Base-by-base conservation (phyloP, 2,329 filamentous ascomycete species). In the Botrytis paeoniae region DNA sequence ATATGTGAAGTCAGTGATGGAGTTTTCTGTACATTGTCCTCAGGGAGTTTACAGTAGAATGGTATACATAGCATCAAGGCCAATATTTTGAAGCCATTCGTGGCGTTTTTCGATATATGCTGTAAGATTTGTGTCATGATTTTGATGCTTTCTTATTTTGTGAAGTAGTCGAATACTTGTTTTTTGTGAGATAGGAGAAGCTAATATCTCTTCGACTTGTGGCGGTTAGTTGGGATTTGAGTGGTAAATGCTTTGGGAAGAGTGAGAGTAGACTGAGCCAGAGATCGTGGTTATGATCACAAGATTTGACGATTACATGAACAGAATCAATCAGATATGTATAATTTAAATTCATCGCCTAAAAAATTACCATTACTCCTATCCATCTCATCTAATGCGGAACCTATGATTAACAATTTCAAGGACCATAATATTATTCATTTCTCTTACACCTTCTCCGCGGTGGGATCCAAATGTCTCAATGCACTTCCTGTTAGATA, bases 401-500 rank as follows among this genome's bases (percentile, higher is more conserved):
- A 57, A 1, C 14, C 7, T 3, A 18, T 3, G 14, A 57, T 57
- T 57, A 18, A 16, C 18, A 29, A 32, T 45, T 22, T 20, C 18
- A 18, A n/a, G 6, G n/a, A n/a, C n/a, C n/a, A n/a, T 25, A n/a
- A 3, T 20, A 12, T 7, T 22, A 16, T 16, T 45, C n/a, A 20
- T 32, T 20, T 22, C 29, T 22, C 20, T 45, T 29, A 65, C n/a
- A 71, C 22, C n/a, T 71, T 71, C 12, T 57, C 45, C 29, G 43
- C 69, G 1, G 39, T 57, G 10, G 60, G 69, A 63, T 71, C 69
- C 5, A 71, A 51, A 41, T 41, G 32, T n/a, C 69, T 64, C 43
- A 71, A 57, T 29, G 73, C 85, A 20, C 86, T 86, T 0, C 89
- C 88, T 0, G 90, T 86, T 2, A 91, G 83, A 79, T 90, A 87